phyloP scores from a whole-genome alignment of 164 flowering plant genomes.

The Echeveria elegans region DNA sequence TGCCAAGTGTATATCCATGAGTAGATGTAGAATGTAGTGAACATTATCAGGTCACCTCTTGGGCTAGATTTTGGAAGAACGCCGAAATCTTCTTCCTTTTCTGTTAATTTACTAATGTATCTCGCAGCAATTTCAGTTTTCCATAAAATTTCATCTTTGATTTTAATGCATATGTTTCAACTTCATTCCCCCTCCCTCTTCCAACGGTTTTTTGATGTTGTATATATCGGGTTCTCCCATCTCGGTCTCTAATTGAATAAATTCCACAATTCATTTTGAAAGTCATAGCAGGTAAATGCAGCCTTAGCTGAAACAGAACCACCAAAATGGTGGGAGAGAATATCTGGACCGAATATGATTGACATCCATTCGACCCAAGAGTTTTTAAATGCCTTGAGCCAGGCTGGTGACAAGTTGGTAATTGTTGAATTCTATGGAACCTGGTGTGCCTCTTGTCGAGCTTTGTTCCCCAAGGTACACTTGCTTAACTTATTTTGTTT shows the following conservation, averaged over 20 bases:
- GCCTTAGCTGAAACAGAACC: constrained; percentile 58
- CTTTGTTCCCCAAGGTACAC: constrained; percentile 85
- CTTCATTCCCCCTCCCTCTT: neutral
- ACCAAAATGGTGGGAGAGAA: constrained; percentile 98
- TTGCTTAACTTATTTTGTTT: neutral
- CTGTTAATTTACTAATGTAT: neutral
- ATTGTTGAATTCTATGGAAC: constrained; percentile 97
- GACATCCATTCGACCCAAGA: constrained; percentile 95
- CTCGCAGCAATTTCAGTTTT: neutral
- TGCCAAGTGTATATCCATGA: no score
- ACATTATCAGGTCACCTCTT: no score
- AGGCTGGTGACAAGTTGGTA: constrained; percentile 87
- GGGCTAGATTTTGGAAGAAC: neutral
- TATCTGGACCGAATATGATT: constrained; percentile 78
- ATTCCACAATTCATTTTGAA: constrained; percentile 8
- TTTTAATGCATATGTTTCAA: neutral
- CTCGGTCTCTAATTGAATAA: neutral
- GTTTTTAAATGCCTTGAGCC: constrained; percentile 67
- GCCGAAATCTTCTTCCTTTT: neutral
- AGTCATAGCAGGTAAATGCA: constrained; percentile 51
- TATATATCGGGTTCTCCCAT: neutral
- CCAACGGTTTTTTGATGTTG: neutral
- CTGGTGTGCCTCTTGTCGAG: constrained; percentile 97
- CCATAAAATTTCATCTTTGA: neutral
- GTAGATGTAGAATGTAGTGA: no score